Evolutionary conservation across 352 stramenopile species (phyloP).

Genomic region (Phytophthora vignae): DNA sequence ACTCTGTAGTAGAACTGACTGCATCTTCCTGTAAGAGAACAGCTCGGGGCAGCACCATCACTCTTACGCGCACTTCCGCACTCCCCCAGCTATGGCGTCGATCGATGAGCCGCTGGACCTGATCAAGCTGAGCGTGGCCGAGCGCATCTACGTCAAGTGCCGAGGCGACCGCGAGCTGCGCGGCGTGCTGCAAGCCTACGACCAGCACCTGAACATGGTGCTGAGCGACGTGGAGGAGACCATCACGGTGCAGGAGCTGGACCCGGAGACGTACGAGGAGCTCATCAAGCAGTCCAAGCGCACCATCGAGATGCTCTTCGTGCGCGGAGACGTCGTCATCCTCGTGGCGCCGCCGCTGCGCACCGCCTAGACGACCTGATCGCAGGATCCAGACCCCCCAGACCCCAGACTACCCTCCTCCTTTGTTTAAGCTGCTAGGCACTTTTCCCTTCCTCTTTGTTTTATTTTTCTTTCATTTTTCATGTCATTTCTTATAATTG

Average conservation of each 20-base stretch:
- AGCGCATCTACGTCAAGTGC: conserved; percentile 99
- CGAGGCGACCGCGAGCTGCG: conserved; percentile 96
- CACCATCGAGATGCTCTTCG: conserved; percentile 99
- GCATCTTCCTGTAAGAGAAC: conserved; percentile 2
- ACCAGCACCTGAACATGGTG: conserved; percentile 99
- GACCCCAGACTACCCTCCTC: not conserved
- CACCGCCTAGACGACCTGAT: conserved; percentile 59
- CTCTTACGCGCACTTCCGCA: not conserved
- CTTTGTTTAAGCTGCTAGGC: conserved; percentile 3
- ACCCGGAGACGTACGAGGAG: conserved; percentile 98
- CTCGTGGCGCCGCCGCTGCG: conserved; percentile 97
- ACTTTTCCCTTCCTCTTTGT: not conserved
- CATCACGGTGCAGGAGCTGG: conserved; percentile 96
- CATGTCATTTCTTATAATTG: not conserved
- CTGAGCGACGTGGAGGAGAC: conserved; percentile 99
- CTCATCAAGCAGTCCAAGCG: conserved; percentile 96
- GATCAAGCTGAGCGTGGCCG: conserved; percentile 98
- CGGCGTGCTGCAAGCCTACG: conserved; percentile 98
- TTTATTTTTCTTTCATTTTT: conserved; percentile 5
- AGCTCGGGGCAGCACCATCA: not conserved
- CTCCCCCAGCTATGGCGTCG: conserved; percentile 62
- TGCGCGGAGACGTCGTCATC: conserved; percentile 98
- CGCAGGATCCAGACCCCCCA: not conserved
- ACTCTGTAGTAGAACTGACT: not conserved
- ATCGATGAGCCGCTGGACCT: conserved; percentile 98